These are phyloP conservation scores for Termitomyces sp. DNA, from an alignment of 768 basidiomycete genomes.

Conservation along the genomic window DNA sequence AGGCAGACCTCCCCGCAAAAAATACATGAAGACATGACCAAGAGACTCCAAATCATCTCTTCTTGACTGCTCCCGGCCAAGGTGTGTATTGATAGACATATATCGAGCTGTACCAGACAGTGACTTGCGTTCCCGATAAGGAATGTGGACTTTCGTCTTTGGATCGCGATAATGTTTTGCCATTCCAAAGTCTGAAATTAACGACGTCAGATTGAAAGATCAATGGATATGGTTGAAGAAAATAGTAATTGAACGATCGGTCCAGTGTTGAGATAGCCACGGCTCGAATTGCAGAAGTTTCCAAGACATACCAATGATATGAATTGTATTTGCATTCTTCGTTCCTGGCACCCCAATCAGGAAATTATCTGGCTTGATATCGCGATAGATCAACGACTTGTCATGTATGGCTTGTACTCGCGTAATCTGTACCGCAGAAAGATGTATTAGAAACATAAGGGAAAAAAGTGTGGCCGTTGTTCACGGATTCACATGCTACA, in stretches of 20 bases:
- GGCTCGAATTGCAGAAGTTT: background rate
- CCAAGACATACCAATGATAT: constrained; percentile 71
- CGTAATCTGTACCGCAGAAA: constrained; percentile 58
- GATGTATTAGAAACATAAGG: constrained; percentile 7
- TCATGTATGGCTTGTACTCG: constrained; percentile 98
- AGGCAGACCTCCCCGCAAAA: constrained; percentile 90
- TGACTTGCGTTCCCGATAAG: constrained; percentile 98
- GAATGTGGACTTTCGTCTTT: constrained; percentile 96
- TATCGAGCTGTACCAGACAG: constrained; percentile 96
- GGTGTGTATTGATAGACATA: constrained; percentile 99
- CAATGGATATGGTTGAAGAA: background rate
- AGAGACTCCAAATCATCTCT: constrained; percentile 96
- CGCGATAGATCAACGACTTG: constrained; percentile 97
- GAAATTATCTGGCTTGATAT: constrained; percentile 99
- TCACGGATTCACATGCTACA: constrained; percentile 1
- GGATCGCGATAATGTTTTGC: constrained; percentile 99
- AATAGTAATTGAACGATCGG: background rate
- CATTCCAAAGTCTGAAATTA: constrained; percentile 87
- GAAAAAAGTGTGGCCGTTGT: constrained; percentile 7
- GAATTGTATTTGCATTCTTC: constrained; percentile 84
- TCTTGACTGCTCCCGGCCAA: constrained; percentile 92
- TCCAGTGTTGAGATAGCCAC: background rate
- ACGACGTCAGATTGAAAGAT: constrained; percentile 2
- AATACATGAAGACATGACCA: constrained; percentile 99
- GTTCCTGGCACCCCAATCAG: constrained; percentile 91